Evolutionary conservation across 345 rosid genomes (phyloP).

Genomic region (Noccaea bulbosa): DNA sequence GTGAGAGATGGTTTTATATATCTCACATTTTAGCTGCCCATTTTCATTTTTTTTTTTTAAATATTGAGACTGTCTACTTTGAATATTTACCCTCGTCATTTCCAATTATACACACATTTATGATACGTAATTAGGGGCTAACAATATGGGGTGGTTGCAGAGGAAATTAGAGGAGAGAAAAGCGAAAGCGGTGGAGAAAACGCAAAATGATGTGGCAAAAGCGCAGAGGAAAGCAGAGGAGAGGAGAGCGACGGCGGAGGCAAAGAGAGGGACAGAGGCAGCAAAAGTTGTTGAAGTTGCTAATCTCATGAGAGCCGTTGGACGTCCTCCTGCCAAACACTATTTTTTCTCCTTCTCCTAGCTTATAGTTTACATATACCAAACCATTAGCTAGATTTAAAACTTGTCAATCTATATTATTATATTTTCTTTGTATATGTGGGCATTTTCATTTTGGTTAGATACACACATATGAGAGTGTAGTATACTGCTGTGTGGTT

Average conservation of each 20-base stretch:
- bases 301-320: constrained; percentile 88
- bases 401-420: no score
- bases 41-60: not conserved
- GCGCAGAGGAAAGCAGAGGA: constrained; percentile 88
- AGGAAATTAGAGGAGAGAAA: constrained; percentile 93
- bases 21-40: not conserved
- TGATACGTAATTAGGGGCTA: no score
- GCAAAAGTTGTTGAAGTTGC: constrained; percentile 73
- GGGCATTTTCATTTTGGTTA: no score
- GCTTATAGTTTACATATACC: not conserved
- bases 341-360: constrained; percentile 63
- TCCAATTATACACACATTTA: no score
- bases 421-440: no score
- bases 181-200: constrained; percentile 80
- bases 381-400: no score
- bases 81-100: no score
- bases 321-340: constrained; percentile 78
- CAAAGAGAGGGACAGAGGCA: constrained; percentile 78
- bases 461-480: no score
- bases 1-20: not conserved
- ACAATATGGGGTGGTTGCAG: constrained; percentile 31
- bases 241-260: constrained; percentile 87
- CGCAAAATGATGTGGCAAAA: constrained; percentile 77
- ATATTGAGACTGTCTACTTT: no score
- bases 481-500: no score